Base-by-base conservation (phyloP, 2,329 filamentous ascomycete genomes). In the Fusarium newnesense region DNA sequence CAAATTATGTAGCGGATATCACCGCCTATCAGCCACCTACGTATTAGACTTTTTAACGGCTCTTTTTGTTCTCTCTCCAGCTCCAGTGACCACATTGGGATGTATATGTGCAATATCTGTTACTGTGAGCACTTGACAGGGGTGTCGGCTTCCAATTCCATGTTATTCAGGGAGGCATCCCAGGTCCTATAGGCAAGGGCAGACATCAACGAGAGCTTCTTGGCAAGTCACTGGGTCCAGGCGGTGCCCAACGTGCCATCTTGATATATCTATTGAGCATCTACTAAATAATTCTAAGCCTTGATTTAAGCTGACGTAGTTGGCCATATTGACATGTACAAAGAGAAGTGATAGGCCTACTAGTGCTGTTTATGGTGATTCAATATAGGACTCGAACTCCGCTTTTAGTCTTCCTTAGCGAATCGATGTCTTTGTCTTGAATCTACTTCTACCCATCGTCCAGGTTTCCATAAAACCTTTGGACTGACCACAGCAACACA, bases 381-480 rank as follows among this genome's bases (percentile, higher is more conserved):
- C 4, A 3, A 9, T 7, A 12, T 2, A 32, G 7, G 28, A 10
- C 21, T 49, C 4, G 3, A 7, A 32, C 12, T n/a, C 15, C 10
- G 15, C 19, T n/a, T n/a, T 30, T n/a, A 9, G 9, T 18, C 21
- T 26, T 12, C 10, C 3, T 32, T 32, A 49, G 10, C 4, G 21
- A 32, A 32, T n/a, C 15, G 7, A 7, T 49, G 5, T 18, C 4
- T 18, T 49, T 9, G 12, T 13, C 15, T 32, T 18, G 28, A 49
- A n/a, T 18, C 21, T 18, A 10, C 7, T 8, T 13, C 21, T 4
- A 18, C 15, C 6, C 8, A 24, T 34, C 19, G 11, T 50, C 16
- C 16, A 24, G 2, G 16, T 34, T 24, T 24, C 47, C 12, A 4
- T 3, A 24, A 15, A 24, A 15, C 19, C 8, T 9, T 15, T 24